These are phyloP conservation scores for Begonia masoniana DNA, from an alignment of 306 rosid genomes.

Conservation along the genomic window DNA sequence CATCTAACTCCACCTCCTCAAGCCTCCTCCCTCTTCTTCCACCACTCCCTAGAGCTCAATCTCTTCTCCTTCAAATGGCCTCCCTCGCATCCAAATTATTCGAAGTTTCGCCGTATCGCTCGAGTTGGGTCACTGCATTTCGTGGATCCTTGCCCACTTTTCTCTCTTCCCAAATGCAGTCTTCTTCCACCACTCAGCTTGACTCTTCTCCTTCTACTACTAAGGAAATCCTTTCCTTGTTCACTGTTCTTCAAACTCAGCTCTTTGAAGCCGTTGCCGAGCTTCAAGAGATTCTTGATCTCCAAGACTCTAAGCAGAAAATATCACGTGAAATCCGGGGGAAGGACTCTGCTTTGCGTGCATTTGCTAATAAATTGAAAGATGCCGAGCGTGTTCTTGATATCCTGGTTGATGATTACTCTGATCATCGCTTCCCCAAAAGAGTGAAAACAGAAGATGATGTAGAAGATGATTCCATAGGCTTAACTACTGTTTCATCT, in stretches of 20 bases:
- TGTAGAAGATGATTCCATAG: slow-evolving; percentile 32
- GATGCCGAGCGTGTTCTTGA: slow-evolving; percentile 79
- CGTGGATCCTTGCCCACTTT: slow-evolving; percentile 75
- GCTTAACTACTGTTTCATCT: slow-evolving; percentile 48
- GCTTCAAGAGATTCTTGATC: slow-evolving; percentile 85
- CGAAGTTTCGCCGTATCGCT: slow-evolving; percentile 58
- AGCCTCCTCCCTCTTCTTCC: slow-evolving; percentile 74
- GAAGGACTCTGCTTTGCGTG: slow-evolving; percentile 45
- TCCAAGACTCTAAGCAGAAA: slow-evolving; percentile 68
- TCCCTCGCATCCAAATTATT: slow-evolving; percentile 60
- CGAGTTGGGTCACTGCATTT: slow-evolving; percentile 60
- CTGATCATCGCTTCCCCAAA: slow-evolving; percentile 57
- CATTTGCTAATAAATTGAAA: slow-evolving; percentile 68
- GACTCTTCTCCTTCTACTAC: slow-evolving; percentile 48
- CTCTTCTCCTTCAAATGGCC: slow-evolving; percentile 82
- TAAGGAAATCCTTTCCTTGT: slow-evolving; percentile 58
- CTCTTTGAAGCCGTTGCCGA: slow-evolving; percentile 79
- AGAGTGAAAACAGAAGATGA: slow-evolving; percentile 30
- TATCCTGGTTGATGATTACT: slow-evolving; percentile 70
- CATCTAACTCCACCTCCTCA: slow-evolving; percentile 24
- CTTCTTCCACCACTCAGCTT: slow-evolving; percentile 18
- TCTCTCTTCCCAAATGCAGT: slow-evolving; percentile 42
- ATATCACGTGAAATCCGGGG: slow-evolving; percentile 43
- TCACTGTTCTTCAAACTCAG: slow-evolving; percentile 62
- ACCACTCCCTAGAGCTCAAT: slow-evolving; percentile 80